Base-by-base conservation (phyloP, 257 asterid genomes). In the Nicotiana otophora region DNA sequence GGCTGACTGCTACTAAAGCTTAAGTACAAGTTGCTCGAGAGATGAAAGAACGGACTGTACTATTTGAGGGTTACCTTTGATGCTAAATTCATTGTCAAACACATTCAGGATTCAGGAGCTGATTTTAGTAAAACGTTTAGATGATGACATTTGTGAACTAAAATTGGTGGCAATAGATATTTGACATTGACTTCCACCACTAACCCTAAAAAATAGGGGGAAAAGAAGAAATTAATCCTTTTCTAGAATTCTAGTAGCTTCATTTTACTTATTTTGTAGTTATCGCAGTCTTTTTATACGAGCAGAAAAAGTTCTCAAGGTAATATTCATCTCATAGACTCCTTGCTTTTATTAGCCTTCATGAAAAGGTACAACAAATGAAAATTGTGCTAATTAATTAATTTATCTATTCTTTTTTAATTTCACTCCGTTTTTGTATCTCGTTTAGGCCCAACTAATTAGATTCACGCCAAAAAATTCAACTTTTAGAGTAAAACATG, bases 151-250 rank as follows among this genome's bases (percentile, higher is more conserved):
- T 86, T 84, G 75, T 83, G 89, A 86, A 86, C 58, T 83, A 75
- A 42, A 82, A 84, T 82, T 84, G 83, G 84, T 89, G 90, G 86
- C 82, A 86, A 83, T 81, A 83, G 89, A 84, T 89, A 87, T 83
- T 75, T 87, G 87, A 88, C 80, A 85, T 89, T 84, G 91, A 90
- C 90, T 87, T 42, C 88, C 89, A 75, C 88, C 88, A 86, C 91
- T 79, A 67, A 51, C 46, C 63, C 23, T 26, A 75, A 75, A 64
- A 28, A 57, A 1, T 9, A 17, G 17, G 0, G 6, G 4, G 15
- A 2, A 64, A 75, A 19, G 0, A 5, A 3, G 7, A 31, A 46
- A 14, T 0, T 12, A 26, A 1, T 75, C 80, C 12, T 26, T 75
- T 75, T 15, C 80, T 51, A 26, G 17, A 75, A 75, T 26, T 17